phyloP scores from a whole-genome alignment of 176 grass and related monocot species.

The Melocanna baccifera region DNA sequence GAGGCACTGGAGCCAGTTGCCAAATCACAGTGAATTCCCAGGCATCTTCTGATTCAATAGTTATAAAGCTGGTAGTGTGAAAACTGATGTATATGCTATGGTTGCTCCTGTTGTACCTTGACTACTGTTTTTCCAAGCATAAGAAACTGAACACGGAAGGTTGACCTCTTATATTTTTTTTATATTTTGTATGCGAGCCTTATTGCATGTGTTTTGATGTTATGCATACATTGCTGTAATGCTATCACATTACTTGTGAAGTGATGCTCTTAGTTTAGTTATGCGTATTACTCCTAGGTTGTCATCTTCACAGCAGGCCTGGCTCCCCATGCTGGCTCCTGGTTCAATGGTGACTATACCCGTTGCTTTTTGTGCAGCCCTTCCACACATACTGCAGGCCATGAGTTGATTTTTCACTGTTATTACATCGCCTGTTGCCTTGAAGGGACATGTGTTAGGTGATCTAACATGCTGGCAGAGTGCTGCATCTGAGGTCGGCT shows the following conservation, averaged over 20 bases:
- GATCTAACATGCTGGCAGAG: not conserved
- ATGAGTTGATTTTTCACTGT: not conserved
- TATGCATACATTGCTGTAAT: not conserved
- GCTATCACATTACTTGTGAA: not conserved
- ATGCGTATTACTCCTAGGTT: not conserved
- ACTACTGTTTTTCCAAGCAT: slow-evolving; percentile 16
- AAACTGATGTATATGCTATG: slow-evolving; percentile 40
- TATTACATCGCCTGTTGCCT: slow-evolving; percentile 22
- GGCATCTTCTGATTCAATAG: not conserved
- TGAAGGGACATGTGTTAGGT: slow-evolving; percentile 21
- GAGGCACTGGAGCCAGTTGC: slow-evolving; percentile 78
- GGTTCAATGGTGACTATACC: slow-evolving; percentile 53
- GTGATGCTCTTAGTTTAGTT: not conserved
- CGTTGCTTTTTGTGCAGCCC: not conserved
- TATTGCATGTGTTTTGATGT: not conserved
- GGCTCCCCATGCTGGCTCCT: slow-evolving; percentile 25
- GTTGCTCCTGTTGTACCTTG: slow-evolving; percentile 29
- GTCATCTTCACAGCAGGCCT: slow-evolving; percentile 59
- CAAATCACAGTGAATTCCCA: slow-evolving; percentile 32
- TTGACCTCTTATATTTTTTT: not conserved
- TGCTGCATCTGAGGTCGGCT: too few species aligned
- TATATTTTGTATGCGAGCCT: not conserved
- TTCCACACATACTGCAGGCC: not conserved
- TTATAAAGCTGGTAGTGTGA: not conserved
- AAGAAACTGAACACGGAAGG: not conserved